Evolutionary conservation across 2,329 filamentous ascomycete genomes (phyloP).

Genomic region (Aspergillus sclerotialis): DNA sequence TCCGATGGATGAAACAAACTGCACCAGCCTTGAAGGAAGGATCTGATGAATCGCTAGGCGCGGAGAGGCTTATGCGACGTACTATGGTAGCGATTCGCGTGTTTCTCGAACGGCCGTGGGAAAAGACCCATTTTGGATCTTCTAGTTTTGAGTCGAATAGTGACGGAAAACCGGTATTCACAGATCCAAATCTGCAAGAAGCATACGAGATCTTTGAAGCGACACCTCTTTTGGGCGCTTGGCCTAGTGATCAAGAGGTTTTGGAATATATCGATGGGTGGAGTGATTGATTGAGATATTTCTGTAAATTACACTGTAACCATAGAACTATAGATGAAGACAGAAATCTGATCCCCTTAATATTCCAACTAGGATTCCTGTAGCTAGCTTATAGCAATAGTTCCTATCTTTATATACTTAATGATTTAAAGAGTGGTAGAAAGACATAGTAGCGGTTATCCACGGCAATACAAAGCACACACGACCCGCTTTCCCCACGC

Average conservation of each 20-base stretch:
- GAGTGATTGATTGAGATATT: not conserved
- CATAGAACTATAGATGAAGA: constrained; percentile 10
- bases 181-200: constrained; percentile 24
- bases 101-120: constrained; percentile 32
- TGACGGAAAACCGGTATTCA: constrained; percentile 11
- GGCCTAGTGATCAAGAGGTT: constrained; percentile 37
- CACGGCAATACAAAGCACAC: constrained; percentile 6
- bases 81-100: constrained; percentile 33
- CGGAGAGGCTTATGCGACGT: constrained; percentile 30
- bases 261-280: constrained; percentile 23
- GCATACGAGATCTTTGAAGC: constrained; percentile 31
- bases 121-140: constrained; percentile 2
- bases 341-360: not conserved
- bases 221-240: constrained; percentile 29
- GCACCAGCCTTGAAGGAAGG: constrained; percentile 24
- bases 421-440: constrained; percentile 7
- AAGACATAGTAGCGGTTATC: constrained; percentile 9
- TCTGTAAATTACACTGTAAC: constrained; percentile 10
- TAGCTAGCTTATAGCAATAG: too few species aligned
- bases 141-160: not conserved
- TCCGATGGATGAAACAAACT: constrained; percentile 36
- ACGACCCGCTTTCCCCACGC: constrained; percentile 17
- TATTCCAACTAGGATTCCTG: too few species aligned
- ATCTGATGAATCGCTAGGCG: constrained; percentile 31
- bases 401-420: too few species aligned